Conservation (phyloP, 2,329 filamentous ascomycete species). For the Neofusicoccum sp. region DNA sequence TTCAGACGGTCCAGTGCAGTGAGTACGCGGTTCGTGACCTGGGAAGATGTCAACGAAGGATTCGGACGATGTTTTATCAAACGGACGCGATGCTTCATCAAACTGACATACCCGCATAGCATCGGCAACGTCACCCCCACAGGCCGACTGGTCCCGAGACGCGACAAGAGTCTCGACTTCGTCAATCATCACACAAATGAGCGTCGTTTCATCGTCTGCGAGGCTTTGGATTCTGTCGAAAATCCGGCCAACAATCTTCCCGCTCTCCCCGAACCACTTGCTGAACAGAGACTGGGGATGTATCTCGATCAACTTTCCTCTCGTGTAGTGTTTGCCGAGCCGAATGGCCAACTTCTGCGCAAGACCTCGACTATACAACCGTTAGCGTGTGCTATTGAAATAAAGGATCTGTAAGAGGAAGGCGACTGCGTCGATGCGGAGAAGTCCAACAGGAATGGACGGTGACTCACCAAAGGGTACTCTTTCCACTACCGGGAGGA, state of each 20-base stretch:
- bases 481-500: conserved; percentile 46
- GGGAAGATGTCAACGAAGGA: neutral
- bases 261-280: conserved; percentile 50
- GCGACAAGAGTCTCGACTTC: conserved; percentile 52
- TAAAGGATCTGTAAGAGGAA: too few relatives aligned
- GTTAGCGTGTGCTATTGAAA: neutral
- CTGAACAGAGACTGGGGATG: conserved; percentile 47
- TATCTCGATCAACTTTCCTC: conserved; percentile 44
- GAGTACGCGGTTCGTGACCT: conserved; percentile 51
- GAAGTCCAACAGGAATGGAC: neutral
- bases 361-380: conserved; percentile 39
- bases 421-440: too few relatives aligned
- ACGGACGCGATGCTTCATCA: too few relatives aligned
- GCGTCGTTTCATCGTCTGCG: conserved; percentile 40
- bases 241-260: conserved; percentile 42
- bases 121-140: conserved; percentile 46
- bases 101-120: conserved; percentile 39
- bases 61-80: neutral
- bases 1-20: conserved; percentile 48
- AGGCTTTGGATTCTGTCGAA: conserved; percentile 41
- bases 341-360: conserved; percentile 53
- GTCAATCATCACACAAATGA: conserved; percentile 50
- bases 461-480: conserved; percentile 37
- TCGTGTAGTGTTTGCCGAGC: conserved; percentile 36
- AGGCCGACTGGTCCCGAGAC: conserved; percentile 40